Conservation (phyloP, 768 basidiomycete genomes). For the button mushroom (Agaricus bisporus) region DNA sequence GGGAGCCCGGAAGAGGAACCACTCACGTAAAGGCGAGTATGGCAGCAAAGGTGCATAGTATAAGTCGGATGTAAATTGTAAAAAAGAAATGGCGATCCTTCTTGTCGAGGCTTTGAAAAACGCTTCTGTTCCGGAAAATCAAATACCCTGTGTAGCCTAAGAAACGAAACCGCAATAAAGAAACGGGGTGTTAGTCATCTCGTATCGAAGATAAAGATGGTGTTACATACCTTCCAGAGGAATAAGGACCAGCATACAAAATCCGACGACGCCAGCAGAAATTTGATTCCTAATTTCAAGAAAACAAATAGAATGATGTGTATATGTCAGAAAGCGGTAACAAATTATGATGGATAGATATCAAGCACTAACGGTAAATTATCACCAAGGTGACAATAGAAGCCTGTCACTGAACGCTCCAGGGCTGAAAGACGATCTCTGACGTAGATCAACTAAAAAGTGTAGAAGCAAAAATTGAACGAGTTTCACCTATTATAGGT, state of each 20-base stretch:
- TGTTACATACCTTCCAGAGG: neutral
- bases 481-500: neutral
- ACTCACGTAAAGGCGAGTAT: conserved; percentile 1
- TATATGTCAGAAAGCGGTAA: too few relatives aligned
- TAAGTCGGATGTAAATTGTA: conserved; percentile 1
- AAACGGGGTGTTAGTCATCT: too few relatives aligned
- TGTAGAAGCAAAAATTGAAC: neutral
- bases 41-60: conserved; percentile 1
- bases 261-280: neutral
- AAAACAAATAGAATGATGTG: neutral
- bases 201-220: neutral
- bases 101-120: neutral
- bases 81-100: conserved; percentile 2
- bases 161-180: neutral
- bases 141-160: conserved; percentile 4
- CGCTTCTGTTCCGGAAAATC: conserved; percentile 1
- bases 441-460: neutral
- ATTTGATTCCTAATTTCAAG: neutral
- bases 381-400: conserved; percentile 9
- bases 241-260: conserved; percentile 1
- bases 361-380: conserved; percentile 1
- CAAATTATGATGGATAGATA: neutral
- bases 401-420: neutral
- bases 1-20: too few relatives aligned
- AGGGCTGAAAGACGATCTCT: neutral